Percentiles rank a stretch among this genome's conserved stretches.
Conservation (phyloP, 2,329 filamentous ascomycete species). For the Ceratocystis lukuohia region DNA sequence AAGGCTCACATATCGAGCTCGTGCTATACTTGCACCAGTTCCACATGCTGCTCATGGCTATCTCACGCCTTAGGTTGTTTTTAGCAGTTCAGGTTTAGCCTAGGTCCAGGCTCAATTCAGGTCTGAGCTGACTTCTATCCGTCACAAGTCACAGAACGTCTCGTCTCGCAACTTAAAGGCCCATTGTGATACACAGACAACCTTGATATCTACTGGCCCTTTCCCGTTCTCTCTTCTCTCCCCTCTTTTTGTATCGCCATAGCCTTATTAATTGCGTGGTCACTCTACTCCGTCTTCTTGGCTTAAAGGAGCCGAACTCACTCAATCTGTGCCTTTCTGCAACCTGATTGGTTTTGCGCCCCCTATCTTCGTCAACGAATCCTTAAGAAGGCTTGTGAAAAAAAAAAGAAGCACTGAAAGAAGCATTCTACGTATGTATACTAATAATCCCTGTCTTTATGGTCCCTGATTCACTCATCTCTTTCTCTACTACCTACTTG, state of each 20-base stretch:
- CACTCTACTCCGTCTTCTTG: not conserved
- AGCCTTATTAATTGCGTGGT: too few species aligned
- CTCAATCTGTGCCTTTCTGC: not conserved
- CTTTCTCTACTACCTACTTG: not conserved
- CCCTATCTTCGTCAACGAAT: not conserved
- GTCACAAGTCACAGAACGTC: not conserved
- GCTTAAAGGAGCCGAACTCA: not conserved
- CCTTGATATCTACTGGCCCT: not conserved
- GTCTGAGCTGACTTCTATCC: not conserved
- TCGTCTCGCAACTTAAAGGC: not conserved
- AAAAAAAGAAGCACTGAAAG: constrained; percentile 3
- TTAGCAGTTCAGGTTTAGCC: not conserved
- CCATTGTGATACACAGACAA: not conserved
- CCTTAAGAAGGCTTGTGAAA: not conserved
- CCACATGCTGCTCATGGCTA: not conserved
- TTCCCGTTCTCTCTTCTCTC: not conserved
- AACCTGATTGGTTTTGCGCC: not conserved
- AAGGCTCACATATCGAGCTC: not conserved
- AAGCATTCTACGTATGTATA: not conserved
- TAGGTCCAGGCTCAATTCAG: not conserved
- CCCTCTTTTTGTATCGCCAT: not conserved
- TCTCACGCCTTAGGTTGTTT: not conserved
- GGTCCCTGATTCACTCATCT: constrained; percentile 4
- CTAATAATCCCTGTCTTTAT: not conserved
- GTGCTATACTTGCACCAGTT: constrained; percentile 6